These are phyloP conservation scores for Linum usitatissimum DNA, from an alignment of 345 rosid species.

Conservation along the genomic window DNA sequence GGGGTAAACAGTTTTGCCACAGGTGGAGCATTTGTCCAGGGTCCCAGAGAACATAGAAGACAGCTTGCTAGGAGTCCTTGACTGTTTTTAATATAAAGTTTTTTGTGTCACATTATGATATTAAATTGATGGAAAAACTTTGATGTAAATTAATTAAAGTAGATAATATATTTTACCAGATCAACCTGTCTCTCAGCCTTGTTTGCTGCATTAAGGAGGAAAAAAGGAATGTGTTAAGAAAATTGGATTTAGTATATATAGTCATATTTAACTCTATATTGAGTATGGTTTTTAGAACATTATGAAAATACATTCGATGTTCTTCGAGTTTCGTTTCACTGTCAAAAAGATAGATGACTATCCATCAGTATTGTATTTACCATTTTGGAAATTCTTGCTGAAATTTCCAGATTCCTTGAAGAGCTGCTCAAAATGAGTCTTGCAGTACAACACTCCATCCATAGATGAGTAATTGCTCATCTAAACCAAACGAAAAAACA, in stretches of 20 bases:
- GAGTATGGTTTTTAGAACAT: too few species aligned
- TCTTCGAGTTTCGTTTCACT: not conserved
- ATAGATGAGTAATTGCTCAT: constrained; percentile 98
- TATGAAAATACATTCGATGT: not conserved
- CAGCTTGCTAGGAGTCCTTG: constrained; percentile 59
- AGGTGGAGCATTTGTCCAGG: constrained; percentile 64
- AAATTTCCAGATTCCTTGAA: constrained; percentile 98
- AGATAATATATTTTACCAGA: constrained; percentile 29
- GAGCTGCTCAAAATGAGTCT: constrained; percentile 92
- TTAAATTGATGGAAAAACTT: not conserved
- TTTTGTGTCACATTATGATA: too few species aligned
- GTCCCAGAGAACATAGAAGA: constrained; percentile 73
- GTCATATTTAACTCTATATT: too few species aligned
- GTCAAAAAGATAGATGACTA: not conserved
- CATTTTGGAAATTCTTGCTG: constrained; percentile 82
- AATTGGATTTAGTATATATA: not conserved
- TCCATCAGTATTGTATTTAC: constrained; percentile 16
- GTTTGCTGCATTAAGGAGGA: constrained; percentile 10
- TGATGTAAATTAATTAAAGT: not conserved
- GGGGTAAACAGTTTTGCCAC: constrained; percentile 72
- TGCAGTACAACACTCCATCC: constrained; percentile 98
- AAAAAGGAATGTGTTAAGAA: not conserved
- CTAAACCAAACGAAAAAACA: constrained; percentile 19
- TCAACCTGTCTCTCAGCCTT: constrained; percentile 29
- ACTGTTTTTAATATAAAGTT: constrained; percentile 22